Evolutionary conservation across 805 yeast species (phyloP), one percentile per base, ranked within the genome.

Genomic region (Lipomyces chichibuensis): DNA sequence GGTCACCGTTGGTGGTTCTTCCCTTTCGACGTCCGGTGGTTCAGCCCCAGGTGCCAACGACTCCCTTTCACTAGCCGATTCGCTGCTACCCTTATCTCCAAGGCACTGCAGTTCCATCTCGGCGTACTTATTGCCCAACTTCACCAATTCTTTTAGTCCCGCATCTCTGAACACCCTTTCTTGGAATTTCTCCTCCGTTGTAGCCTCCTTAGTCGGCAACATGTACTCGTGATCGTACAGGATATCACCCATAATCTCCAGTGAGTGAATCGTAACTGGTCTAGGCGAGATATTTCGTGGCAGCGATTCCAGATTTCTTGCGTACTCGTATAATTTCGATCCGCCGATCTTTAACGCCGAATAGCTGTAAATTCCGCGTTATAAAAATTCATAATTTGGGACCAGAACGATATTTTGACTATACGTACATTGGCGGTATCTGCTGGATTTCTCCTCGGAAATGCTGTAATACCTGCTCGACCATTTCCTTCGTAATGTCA

Each of bases 331-430:
- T 59, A 96, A 80, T 2, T 97, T 96, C 78, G 88, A 92, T 20
- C 99, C 99, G 75, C 92, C 88, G 87, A 96, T 89, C 75, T 94
- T 94, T 66, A 96, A 80, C 0, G 99, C 99, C 20, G 97, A 91
- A 77, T 86, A 69, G 25, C 69, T 65, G 55, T 11, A 23, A 17
- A n/a, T 53, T 1, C 17, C 14, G 0, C 6, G 27, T 32, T 46
- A 32, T n/a, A 6, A 5, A n/a, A 33, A 2, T 13, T 13, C 11
- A 14, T 7, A 13, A 46, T 20, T n/a, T 1, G 17, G 7, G 8
- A 29, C 2, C 13, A 51, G 3, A 25, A 35, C 3, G 7, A 14
- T 23, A 35, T 23, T 14, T 29, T 29, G 20, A 17, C 13, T 2
- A 5, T 9, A 54, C 60, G 11, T 55, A 95, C 14, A 95, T 88